Evolutionary conservation across 2,329 filamentous ascomycete species (phyloP), one percentile per base, ranked within the genome.

Genomic region (Tolypocladium album): DNA sequence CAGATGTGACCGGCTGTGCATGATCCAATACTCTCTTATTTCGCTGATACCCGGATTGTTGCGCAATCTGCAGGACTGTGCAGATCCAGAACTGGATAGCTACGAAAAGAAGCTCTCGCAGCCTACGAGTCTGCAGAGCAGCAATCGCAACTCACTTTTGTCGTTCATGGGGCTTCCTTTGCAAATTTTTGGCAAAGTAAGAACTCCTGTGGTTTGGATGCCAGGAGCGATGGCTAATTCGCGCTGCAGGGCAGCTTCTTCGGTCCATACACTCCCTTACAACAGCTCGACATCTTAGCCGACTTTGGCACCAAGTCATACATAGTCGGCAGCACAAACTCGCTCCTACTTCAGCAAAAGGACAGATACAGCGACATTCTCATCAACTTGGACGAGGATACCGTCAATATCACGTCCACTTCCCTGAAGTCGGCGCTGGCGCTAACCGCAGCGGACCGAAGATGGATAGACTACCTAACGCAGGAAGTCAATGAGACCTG

Each of bases 21-120:
- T 97, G 89, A 92, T 96, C 76, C 94, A 99, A 74, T 99, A 97
- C 77, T 94, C 93, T 52, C 83, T 99, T 55, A 88, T 99, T 67
- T 97, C 93, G 58, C 80, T 99, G 69, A 95, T 99, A 77, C 94
- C 94, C 55, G 92, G 92, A 61, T 84, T 99, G 60, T 87, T 97
- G 69, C 86, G 90, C 68, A 91, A 89, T 68, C 82, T 99, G n/a
- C 88, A 95, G 75, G 94, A 99, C 75, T 95, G 90, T 68, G 93
- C 94, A 57, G 92, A 96, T 70, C 94, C 94, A n/a, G 88, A 92
- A 53, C 83, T 97, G 72, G 88, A 97, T 73, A 87, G 75, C 61
- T 93, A 94, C 71, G 90, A 92, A 68, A 84, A 87, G 71, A 87
- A 80, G 36, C 78, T 92, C 53, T 81, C 85, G 58, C 88, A 86